Evolutionary conservation across 345 rosid genomes (phyloP), one percentile per base, ranked within the genome.

Genomic region (Hibiscus syriacus): DNA sequence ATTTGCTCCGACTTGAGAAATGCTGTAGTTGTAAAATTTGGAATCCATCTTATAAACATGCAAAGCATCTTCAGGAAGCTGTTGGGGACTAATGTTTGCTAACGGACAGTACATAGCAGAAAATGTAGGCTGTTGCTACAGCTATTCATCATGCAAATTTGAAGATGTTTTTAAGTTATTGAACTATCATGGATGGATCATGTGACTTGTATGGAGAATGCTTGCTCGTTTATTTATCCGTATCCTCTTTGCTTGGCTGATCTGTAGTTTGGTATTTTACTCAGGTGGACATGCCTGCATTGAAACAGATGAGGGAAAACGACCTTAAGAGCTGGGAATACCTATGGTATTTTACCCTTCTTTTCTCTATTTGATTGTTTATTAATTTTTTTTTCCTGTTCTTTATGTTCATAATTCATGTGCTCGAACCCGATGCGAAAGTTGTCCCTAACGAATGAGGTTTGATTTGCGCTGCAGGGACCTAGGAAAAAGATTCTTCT

Each of bases 401-500:
- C 23, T 41, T 22, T 23, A 26, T 63, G 7, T 63, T 41, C 6
- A 26, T 43, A 25, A 25, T 63, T 41, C 17, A 63, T 63, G 32
- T 6, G 20, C 50, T 16, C 19, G 13, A 61, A 39, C 30, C 30
- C 2, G 20, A 6, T 63, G 36, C 34, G 2, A 1, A 2, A 13
- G 36, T 23, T 61, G 49, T 45, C 30, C 23, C 20, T 69, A 39
- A 72, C 20, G 58, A 43, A 45, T 29, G 19, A 54, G 57, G 32
- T 76, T 53, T 67, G 70, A 69, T 58, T 77, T 73, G 74, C 88
- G 85, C 72, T 73, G 75, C 88, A 94, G 97, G 97, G 97, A 22
- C 96, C 99, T 38, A 84, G 99, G 74, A 94, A 94, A 81, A 94
- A 90, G 79, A 94, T 94, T 73, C 90, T 90, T 61, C 90, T 83